Percentiles rank a stretch among this genome's conserved stretches.
These are phyloP conservation scores for Fusarium nygamai DNA, from an alignment of 2,329 filamentous ascomycete genomes.

Conservation along the genomic window DNA sequence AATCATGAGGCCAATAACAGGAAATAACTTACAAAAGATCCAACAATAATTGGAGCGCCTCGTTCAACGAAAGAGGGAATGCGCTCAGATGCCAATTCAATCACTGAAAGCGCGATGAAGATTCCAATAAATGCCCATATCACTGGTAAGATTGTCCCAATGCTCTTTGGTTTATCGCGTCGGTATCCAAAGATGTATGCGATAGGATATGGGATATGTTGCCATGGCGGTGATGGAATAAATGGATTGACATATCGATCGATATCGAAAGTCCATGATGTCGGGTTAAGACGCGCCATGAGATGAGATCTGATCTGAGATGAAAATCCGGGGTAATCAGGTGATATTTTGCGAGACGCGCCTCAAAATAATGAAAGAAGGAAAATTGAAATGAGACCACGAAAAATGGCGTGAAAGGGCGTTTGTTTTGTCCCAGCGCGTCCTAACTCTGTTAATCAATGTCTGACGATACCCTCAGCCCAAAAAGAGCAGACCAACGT, in stretches of 20 bases:
- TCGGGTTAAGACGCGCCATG: conserved; percentile 33
- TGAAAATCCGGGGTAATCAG: conserved; percentile 15
- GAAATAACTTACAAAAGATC: conserved; percentile 66
- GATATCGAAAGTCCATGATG: conserved; percentile 72
- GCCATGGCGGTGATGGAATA: conserved; percentile 72
- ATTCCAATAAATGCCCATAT: conserved; percentile 73
- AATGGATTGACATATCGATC: conserved; percentile 79
- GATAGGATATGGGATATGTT: conserved; percentile 70
- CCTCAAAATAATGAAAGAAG: neutral
- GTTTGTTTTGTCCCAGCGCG: neutral
- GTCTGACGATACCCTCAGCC: conserved; percentile 2
- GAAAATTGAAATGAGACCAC: neutral
- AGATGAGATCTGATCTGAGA: neutral
- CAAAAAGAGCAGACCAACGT: neutral
- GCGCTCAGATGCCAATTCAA: conserved; percentile 65
- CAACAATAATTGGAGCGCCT: conserved; percentile 70
- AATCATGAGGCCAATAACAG: accelerated
- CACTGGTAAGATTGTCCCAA: conserved; percentile 68
- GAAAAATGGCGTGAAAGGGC: neutral
- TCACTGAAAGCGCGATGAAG: conserved; percentile 68
- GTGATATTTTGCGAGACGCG: neutral
- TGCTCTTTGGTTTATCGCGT: conserved; percentile 45
- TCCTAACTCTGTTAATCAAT: neutral
- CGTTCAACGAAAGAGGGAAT: conserved; percentile 63
- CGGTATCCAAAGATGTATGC: conserved; percentile 76